These are phyloP conservation scores for Solanum etuberosum DNA, from an alignment of 257 asterid species.

Conservation along the genomic window DNA sequence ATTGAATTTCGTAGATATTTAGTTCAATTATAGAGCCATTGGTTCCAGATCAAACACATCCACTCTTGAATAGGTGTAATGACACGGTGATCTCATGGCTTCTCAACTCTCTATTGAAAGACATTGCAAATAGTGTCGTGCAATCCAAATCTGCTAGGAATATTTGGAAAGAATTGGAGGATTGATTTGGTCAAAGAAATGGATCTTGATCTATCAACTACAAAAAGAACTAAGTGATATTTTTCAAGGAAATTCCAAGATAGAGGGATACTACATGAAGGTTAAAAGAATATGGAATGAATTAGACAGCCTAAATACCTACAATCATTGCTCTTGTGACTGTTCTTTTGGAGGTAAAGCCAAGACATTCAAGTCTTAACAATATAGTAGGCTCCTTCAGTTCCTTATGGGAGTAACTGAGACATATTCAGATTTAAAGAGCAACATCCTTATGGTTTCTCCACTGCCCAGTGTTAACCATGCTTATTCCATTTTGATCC, in stretches of 20 bases:
- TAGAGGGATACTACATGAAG: neutral
- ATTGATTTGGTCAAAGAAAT: neutral
- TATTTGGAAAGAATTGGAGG: neutral
- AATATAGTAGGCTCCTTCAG: no score
- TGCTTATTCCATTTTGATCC: no score
- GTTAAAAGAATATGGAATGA: neutral
- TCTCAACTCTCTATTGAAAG: neutral
- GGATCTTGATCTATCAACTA: neutral
- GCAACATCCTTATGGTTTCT: no score
- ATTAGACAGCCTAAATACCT: neutral
- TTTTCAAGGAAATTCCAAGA: neutral
- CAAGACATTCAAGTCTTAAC: neutral
- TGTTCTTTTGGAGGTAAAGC: neutral
- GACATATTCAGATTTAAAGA: no score
- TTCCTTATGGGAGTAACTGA: no score
- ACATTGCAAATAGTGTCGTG: neutral
- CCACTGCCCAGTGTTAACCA: no score
- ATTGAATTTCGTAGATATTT: neutral
- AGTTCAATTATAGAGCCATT: neutral
- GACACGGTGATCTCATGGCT: neutral
- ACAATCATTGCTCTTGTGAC: neutral
- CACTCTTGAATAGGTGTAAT: neutral
- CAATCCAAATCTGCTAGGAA: neutral
- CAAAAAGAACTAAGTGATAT: neutral
- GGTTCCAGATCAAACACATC: neutral